These are phyloP conservation scores for Pestalotiopsis sp. DNA, from an alignment of 2,329 filamentous ascomycete species.

Conservation along the genomic window DNA sequence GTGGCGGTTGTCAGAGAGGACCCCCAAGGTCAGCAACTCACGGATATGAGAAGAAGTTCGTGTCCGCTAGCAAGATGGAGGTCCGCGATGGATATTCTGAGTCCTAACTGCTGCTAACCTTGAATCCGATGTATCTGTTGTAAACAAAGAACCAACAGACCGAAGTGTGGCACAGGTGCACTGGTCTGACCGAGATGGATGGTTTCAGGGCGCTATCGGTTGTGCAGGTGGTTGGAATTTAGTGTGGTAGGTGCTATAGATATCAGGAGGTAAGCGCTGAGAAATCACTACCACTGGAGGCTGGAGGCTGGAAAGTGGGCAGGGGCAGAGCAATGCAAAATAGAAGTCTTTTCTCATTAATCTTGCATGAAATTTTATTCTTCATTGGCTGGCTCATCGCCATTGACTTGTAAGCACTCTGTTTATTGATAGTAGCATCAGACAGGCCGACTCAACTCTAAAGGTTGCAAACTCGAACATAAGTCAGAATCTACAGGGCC, in stretches of 20 bases:
- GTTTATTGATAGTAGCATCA: not conserved
- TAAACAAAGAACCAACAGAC: not conserved
- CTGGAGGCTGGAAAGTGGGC: not conserved
- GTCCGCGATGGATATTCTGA: too few species aligned
- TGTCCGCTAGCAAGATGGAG: too few species aligned
- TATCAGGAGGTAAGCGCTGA: not conserved
- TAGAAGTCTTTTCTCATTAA: not conserved
- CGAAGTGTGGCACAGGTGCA: not conserved
- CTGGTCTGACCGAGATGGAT: not conserved
- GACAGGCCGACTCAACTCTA: not conserved
- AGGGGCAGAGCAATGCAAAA: not conserved
- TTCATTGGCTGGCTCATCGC: not conserved
- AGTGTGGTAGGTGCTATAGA: not conserved
- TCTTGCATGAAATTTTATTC: not conserved
- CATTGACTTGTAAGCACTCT: not conserved
- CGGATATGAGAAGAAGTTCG: too few species aligned
- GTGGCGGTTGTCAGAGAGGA: too few species aligned
- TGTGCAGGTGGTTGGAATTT: not conserved
- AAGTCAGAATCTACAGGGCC: too few species aligned
- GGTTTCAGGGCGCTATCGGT: not conserved
- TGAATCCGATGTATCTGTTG: not conserved
- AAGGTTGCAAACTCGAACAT: not conserved
- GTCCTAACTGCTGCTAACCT: not conserved
- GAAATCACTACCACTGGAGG: too few species aligned
- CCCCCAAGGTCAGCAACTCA: too few species aligned